A percentile compares a stretch with the other conserved stretches of the same genome.
phyloP scores from a whole-genome alignment of 2,329 filamentous ascomycete species.

The Colletotrichum abscissum region DNA sequence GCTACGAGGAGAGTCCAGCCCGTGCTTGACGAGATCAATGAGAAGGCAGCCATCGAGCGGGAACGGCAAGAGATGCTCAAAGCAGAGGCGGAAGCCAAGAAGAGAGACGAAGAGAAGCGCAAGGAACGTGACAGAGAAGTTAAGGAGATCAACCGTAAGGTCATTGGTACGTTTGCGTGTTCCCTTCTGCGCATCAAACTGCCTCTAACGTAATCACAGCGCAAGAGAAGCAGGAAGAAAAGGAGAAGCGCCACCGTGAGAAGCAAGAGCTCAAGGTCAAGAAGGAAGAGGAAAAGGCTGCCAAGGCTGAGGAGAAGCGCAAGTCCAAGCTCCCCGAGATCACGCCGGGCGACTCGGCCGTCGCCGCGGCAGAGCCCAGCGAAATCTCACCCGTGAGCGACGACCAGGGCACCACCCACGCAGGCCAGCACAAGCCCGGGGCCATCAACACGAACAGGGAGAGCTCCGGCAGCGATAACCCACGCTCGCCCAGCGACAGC shows the following conservation, averaged over 20 bases:
- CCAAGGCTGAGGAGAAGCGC: conserved; percentile 65
- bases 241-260: conserved; percentile 59
- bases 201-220: conserved; percentile 44
- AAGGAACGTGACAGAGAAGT: conserved; percentile 63
- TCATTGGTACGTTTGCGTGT: conserved; percentile 65
- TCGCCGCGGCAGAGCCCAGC: neutral
- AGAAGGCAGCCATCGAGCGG: conserved; percentile 78
- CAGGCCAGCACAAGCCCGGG: conserved; percentile 26
- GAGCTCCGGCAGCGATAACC: conserved; percentile 13
- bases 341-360: conserved; percentile 14
- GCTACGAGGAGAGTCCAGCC: conserved; percentile 83
- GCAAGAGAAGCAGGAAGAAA: conserved; percentile 60
- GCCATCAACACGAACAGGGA: conserved; percentile 37
- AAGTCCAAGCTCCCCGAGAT: conserved; percentile 48
- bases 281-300: conserved; percentile 64
- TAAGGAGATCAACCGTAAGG: conserved; percentile 63
- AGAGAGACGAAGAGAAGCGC: conserved; percentile 67
- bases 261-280: conserved; percentile 57
- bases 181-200: neutral
- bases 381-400: neutral
- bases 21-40: conserved; percentile 85
- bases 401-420: neutral
- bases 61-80: conserved; percentile 73
- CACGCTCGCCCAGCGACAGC: conserved; percentile 35
- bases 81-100: conserved; percentile 72